Evolutionary conservation across 192 early-diverging fungal genomes (phyloP), one percentile per base, ranked within the genome.

Genomic region (Linnemannia exigua): DNA sequence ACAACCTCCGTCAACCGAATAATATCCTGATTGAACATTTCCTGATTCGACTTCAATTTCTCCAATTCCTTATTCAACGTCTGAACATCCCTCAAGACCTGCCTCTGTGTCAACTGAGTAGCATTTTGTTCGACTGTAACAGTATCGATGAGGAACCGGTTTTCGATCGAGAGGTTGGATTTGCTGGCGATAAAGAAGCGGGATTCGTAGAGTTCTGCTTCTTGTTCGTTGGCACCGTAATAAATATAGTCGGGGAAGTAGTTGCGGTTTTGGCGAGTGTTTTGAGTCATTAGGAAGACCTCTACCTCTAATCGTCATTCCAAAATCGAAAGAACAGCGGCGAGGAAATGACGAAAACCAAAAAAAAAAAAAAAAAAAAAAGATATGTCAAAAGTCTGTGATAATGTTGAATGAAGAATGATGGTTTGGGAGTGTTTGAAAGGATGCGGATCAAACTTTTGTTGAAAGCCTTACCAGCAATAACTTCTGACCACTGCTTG

Each of bases 401-500:
- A 44, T 22, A 20, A 33, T 12, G 31, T 16, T 3, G 31, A 31
- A 14, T 0, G 19, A n/a, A 19, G 9, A 5, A 7, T n/a, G 8
- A 54, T 63, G 22, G 58, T 9, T 3, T 3, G 41, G 41, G 9
- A 44, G 3, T 44, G 41, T 44, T 44, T 74, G 17, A 9, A 58
- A 19, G 6, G 19, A 12, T 15, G 36, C 44, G 3, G 38, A 63
- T 35, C 19, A 14, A 67, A 36, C n/a, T n/a, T n/a, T 50, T 19
- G 14, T 50, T 7, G 20, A 52, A 9, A 12, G 47, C 20, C 72
- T 70, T 77, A 86, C 84, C 84, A 3, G 74, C 41, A 66, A 86
- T 86, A 20, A 86, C 84, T 20, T 86, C 78, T 16, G 84, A 86
- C 84, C 77, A 86, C 66, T 86, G 84, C 50, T 86, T 86, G 1